phyloP scores from a whole-genome alignment of 345 rosid genomes.

The Dimocarpus longan region DNA sequence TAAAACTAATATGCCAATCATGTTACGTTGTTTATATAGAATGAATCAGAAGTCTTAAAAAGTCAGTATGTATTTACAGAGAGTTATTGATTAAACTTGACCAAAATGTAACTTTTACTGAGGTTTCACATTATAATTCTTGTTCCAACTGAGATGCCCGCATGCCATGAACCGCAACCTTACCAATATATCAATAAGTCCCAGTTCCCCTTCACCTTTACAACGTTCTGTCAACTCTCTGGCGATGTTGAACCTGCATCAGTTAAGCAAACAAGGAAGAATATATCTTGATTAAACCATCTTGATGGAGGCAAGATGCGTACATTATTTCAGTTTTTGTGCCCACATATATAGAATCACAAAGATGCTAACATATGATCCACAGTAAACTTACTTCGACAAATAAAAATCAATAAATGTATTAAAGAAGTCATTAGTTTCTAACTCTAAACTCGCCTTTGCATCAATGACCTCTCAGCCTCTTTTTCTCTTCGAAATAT shows the following conservation, averaged over 20 bases:
- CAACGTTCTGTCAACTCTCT: conserved; percentile 33
- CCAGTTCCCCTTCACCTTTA: conserved; percentile 38
- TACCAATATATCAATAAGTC: conserved; percentile 42
- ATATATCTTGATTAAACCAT: conserved; percentile 16
- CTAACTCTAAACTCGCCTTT: conserved; percentile 39
- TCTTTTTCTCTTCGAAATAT: conserved; percentile 59
- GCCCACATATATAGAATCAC: not conserved
- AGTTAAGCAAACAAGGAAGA: conserved; percentile 28
- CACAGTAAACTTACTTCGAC: not conserved
- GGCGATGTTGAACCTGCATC: conserved; percentile 34
- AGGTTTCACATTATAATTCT: conserved; percentile 53
- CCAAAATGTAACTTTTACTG: conserved; percentile 30
- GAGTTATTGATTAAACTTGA: not conserved
- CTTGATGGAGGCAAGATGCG: conserved; percentile 6
- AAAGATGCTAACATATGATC: conserved; percentile 3
- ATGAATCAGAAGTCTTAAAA: not conserved
- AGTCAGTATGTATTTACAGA: not conserved
- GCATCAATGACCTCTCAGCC: conserved; percentile 74
- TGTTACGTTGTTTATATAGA: not conserved
- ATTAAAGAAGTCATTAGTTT: conserved; percentile 1
- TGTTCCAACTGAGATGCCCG: conserved; percentile 49
- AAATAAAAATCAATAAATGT: not conserved
- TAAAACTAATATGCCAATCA: not conserved
- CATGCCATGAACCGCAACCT: conserved; percentile 51
- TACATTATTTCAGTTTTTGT: conserved; percentile 6